These are phyloP conservation scores for Chaetomium cochliodes DNA, from an alignment of 495 filamentous ascomycete species.

Conservation along the genomic window DNA sequence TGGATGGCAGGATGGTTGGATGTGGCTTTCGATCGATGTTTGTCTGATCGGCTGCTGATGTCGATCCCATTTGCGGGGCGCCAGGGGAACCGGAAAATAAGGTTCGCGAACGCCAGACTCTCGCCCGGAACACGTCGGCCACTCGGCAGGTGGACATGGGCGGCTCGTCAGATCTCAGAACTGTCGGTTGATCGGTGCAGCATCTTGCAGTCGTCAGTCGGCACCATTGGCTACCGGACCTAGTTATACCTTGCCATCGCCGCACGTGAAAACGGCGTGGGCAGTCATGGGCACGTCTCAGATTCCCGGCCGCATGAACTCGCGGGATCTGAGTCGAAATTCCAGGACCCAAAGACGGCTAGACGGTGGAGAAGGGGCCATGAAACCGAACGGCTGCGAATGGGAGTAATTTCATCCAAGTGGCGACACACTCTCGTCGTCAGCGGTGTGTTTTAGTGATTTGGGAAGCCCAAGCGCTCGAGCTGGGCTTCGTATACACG, in stretches of 20 bases:
- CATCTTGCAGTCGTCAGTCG: neutral
- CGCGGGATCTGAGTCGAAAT: neutral
- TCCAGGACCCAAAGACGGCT: neutral
- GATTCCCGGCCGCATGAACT: neutral
- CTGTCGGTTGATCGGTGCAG: slow-evolving; percentile 2
- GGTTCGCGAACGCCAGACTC: neutral
- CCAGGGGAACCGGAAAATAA: slow-evolving; percentile 19
- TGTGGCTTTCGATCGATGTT: slow-evolving; percentile 10
- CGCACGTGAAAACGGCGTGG: neutral
- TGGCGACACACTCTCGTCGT: neutral
- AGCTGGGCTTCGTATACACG: too few relatives aligned
- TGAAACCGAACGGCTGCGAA: neutral
- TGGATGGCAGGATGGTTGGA: too few relatives aligned
- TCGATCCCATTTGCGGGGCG: slow-evolving; percentile 17
- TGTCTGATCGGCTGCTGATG: slow-evolving; percentile 15
- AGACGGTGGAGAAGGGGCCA: neutral
- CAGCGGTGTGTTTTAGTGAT: neutral
- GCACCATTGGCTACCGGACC: slow-evolving; percentile 2
- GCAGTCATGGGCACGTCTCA: slow-evolving; percentile 4
- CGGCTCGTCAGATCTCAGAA: slow-evolving; percentile 3
- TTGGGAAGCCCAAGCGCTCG: neutral
- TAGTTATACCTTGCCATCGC: neutral
- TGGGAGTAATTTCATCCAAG: neutral
- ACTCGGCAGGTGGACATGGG: neutral
- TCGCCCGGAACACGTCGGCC: neutral